A percentile compares a stretch with the other conserved stretches of the same genome.
phyloP scores from a whole-genome alignment of 192 early-diverging fungal species.

The Allomyces arbusculus region DNA sequence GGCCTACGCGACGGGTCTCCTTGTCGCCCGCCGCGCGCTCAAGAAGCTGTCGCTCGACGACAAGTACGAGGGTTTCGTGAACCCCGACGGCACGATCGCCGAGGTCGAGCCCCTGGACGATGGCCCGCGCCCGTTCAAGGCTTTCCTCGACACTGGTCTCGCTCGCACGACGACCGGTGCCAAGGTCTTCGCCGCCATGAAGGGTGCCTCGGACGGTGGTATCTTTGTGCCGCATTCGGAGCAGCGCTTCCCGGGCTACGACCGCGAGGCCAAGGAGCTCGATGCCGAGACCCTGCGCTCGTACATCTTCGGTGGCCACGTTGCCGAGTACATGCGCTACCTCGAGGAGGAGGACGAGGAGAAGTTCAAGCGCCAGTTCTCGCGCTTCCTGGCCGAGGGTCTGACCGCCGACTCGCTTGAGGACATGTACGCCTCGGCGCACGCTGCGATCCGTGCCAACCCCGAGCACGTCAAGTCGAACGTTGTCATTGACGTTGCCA shows the following conservation, averaged over 20 bases:
- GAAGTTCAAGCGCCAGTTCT: constrained; percentile 86
- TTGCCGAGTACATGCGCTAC: constrained; percentile 93
- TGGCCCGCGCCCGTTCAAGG: constrained; percentile 92
- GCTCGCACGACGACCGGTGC: constrained; percentile 92
- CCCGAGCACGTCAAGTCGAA: constrained; percentile 42
- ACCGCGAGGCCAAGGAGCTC: constrained; percentile 63
- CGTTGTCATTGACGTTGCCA: constrained; percentile 46
- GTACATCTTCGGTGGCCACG: constrained; percentile 97
- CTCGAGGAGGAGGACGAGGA: constrained; percentile 99
- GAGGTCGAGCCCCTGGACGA: constrained; percentile 78
- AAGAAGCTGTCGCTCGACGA: constrained; percentile 82
- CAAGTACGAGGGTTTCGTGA: constrained; percentile 88
- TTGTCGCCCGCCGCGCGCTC: constrained; percentile 86
- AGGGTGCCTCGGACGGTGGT: constrained; percentile 99
- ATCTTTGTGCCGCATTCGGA: constrained; percentile 88
- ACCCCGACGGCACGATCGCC: constrained; percentile 70
- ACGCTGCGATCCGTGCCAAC: constrained; percentile 84
- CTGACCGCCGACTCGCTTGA: constrained; percentile 77
- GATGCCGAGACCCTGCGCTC: constrained; percentile 80
- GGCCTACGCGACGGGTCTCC: constrained; percentile 93
- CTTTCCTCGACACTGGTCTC: constrained; percentile 91
- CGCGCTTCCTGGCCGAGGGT: constrained; percentile 73
- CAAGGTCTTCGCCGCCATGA: constrained; percentile 90
- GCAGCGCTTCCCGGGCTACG: constrained; percentile 93
- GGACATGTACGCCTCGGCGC: constrained; percentile 81